Evolutionary conservation across 306 rosid species (phyloP), one percentile per base, ranked within the genome.

Genomic region (Castanospermum australe): DNA sequence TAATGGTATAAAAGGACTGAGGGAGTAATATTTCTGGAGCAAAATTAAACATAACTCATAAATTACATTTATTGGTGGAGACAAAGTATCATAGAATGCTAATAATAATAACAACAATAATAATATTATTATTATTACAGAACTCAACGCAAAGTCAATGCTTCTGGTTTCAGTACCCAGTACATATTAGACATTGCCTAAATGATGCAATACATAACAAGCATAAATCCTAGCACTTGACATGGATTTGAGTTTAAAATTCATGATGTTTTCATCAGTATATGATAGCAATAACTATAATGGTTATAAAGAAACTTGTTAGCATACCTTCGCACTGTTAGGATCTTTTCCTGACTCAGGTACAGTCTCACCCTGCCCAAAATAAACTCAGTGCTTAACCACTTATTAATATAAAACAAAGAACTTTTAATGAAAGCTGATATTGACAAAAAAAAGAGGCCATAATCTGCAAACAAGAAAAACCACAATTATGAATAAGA

Each of bases 331-430:
- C 39, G 33, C 96, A 80, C 82, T 65, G 57, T 25, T 79, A 24
- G 82, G 84, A 13, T 92, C 92, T 76, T 88, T 90, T 78, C 90
- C 99, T 61, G 92, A 63, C 83, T 95, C 99, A 48, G 90, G 90
- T 75, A 71, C 90, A 35, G 70, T 82, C 87, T 95, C 99, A 82
- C 99, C 99, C 99, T 95, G 93, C 55, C 88, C 88, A 77, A 72
- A 71, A 75, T 41, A 78, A 86, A 81, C 38, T 75, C 77, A 83
- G 32, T 4, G 33, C 33, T 36, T 69, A 76, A 71, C 33, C 52
- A 70, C 39, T 65, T 14, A 79, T 47, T n/a, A 77, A 52, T 60
- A 50, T 64, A 55, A 73, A 81, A 30, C 28, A 68, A 61, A 64
- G 22, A 64, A 74, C 9, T 38, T 30, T 22, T 18, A 32, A 72